A percentile compares a stretch with the other conserved stretches of the same genome.
These are phyloP conservation scores for Pseudogymnoascus pannorum DNA, from an alignment of 2,329 filamentous ascomycete genomes.

Conservation along the genomic window DNA sequence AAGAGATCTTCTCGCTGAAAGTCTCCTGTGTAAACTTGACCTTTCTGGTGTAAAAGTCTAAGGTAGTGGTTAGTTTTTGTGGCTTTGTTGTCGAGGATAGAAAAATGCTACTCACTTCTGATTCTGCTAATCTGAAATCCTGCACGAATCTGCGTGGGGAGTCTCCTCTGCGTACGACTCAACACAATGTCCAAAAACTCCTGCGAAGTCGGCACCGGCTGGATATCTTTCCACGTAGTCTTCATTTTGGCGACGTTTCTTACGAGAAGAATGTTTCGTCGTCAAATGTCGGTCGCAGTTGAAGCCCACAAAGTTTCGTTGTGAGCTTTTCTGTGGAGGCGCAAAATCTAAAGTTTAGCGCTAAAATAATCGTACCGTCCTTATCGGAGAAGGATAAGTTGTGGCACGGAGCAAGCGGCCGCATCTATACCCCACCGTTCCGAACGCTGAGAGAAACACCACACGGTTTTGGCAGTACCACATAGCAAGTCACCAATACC, in stretches of 20 bases:
- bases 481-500: not conserved
- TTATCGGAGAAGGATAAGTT: not conserved
- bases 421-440: not conserved
- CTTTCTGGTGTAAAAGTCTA: constrained; percentile 91
- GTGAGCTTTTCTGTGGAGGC: constrained; percentile 10
- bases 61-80: constrained; percentile 17
- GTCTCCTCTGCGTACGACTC: constrained; percentile 81
- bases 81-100: not conserved
- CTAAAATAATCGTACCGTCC: constrained; percentile 10
- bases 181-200: constrained; percentile 98
- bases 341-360: constrained; percentile 11
- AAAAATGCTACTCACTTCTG: constrained; percentile 40
- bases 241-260: constrained; percentile 40
- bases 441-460: not conserved
- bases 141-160: constrained; percentile 91
- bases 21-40: constrained; percentile 98
- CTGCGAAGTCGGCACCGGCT: constrained; percentile 81
- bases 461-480: no score
- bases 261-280: constrained; percentile 7
- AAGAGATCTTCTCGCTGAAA: constrained; percentile 85
- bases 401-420: constrained; percentile 6
- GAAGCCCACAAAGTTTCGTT: constrained; percentile 10
- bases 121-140: constrained; percentile 97
- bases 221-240: constrained; percentile 68
- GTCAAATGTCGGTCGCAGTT: constrained; percentile 9